These are phyloP conservation scores for Arabis hirsuta DNA, from an alignment of 345 rosid genomes.

Conservation along the genomic window DNA sequence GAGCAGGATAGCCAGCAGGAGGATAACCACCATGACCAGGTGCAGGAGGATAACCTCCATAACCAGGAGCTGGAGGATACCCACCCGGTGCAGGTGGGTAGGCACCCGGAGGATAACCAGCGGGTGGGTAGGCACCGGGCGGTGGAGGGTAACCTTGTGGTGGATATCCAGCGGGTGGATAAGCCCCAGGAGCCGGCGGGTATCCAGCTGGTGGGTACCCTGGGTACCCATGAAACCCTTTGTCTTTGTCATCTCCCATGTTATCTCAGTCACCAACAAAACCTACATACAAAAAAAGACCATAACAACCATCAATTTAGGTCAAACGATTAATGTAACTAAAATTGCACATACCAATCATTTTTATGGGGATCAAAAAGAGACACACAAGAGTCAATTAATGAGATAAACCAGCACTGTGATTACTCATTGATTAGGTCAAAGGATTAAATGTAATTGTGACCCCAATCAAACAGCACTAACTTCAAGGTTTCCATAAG, in stretches of 20 bases:
- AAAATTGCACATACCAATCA: conserved; percentile 8
- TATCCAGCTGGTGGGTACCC: conserved; percentile 41
- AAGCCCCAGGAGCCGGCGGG: conserved; percentile 26
- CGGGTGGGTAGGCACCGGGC: conserved; percentile 35
- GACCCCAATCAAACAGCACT: conserved; percentile 1
- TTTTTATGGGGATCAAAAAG: background rate
- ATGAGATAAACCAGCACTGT: conserved; percentile 7
- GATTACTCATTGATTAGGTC: conserved; percentile 9
- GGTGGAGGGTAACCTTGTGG: conserved; percentile 49
- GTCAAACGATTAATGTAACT: background rate
- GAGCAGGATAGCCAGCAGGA: conserved; percentile 48
- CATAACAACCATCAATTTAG: background rate
- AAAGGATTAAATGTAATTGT: conserved; percentile 1
- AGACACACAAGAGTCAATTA: conserved; percentile 1
- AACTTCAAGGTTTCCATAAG: background rate
- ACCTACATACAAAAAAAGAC: background rate
- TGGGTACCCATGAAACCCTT: conserved; percentile 44
- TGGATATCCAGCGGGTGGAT: conserved; percentile 39
- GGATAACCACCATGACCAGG: conserved; percentile 55
- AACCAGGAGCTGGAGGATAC: conserved; percentile 48
- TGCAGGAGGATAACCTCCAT: conserved; percentile 57
- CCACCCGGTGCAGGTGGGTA: conserved; percentile 53
- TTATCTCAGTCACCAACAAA: conserved; percentile 28
- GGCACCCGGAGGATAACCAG: conserved; percentile 42
- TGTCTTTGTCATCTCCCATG: conserved; percentile 48